Conservation (phyloP, 1,139 yeast species). For the Meyerozyma sp. region DNA sequence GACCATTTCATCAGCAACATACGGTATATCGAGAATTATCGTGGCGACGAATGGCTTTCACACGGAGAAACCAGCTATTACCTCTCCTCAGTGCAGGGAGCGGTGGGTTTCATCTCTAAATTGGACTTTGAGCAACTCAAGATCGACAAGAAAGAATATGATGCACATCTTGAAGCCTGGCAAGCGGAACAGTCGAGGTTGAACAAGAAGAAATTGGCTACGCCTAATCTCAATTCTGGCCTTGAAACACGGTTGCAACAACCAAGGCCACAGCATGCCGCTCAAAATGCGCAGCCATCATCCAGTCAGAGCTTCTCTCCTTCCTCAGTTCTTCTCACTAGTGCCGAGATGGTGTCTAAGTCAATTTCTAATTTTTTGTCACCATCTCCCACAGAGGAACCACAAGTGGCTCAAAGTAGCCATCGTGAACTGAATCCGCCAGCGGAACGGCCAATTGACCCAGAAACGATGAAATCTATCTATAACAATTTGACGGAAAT, state of each 20-base stretch:
- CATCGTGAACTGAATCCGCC: constrained; percentile 7
- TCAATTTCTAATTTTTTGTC: constrained; percentile 41
- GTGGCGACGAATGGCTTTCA: constrained; percentile 62
- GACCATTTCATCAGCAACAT: constrained; percentile 67
- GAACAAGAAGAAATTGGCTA: constrained; percentile 4
- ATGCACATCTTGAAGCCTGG: constrained; percentile 46
- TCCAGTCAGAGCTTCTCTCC: constrained; percentile 33
- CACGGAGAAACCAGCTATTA: constrained; percentile 89
- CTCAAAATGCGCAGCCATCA: not conserved
- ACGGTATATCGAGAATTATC: constrained; percentile 77
- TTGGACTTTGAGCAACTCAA: constrained; percentile 56
- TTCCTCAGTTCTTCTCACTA: constrained; percentile 44
- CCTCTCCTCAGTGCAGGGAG: constrained; percentile 81
- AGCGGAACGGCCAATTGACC: constrained; percentile 6
- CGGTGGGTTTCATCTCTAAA: constrained; percentile 67
- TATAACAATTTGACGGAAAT: constrained; percentile 53
- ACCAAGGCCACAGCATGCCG: constrained; percentile 16
- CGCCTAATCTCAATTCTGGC: not conserved
- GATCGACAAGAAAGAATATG: constrained; percentile 52
- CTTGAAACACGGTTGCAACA: constrained; percentile 8
- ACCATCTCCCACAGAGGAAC: constrained; percentile 30
- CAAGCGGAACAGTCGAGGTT: constrained; percentile 29
- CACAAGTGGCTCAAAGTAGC: not conserved
- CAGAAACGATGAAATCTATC: constrained; percentile 17
- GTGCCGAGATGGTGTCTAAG: constrained; percentile 51